Evolutionary conservation across 495 filamentous ascomycete genomes (phyloP).

Genomic region (Parathielavia appendiculata): DNA sequence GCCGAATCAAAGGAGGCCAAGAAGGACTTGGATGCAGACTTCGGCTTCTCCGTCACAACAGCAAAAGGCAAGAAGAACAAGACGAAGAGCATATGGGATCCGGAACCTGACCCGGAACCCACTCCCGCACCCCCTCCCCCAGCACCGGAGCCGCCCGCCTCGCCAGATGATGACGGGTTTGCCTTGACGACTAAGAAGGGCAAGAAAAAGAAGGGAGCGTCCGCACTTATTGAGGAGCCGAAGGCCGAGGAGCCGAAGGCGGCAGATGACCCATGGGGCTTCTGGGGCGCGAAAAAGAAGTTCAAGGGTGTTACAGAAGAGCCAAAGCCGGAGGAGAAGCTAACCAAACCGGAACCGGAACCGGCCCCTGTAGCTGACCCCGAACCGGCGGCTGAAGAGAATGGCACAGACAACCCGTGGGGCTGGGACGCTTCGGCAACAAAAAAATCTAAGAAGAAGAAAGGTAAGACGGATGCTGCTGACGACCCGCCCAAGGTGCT

Average conservation of each 20-base stretch:
- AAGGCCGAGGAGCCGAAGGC: conserved; percentile 16
- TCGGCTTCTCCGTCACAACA: conserved; percentile 27
- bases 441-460: conserved; percentile 25
- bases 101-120: background rate
- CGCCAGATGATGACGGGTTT: conserved; percentile 39
- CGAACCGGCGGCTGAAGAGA: background rate
- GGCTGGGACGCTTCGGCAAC: conserved; percentile 7
- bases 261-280: conserved; percentile 20
- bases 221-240: conserved; percentile 9
- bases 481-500: conserved; percentile 19
- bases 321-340: conserved; percentile 7
- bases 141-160: conserved; percentile 11
- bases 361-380: conserved; percentile 12
- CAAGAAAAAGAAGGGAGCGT: conserved; percentile 13
- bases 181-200: conserved; percentile 23
- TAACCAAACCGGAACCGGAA: background rate
- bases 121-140: background rate
- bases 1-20: conserved; percentile 19
- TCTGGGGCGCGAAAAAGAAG: conserved; percentile 25
- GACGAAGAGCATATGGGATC: conserved; percentile 3
- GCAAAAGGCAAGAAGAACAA: conserved; percentile 7
- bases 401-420: conserved; percentile 2
- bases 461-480: conserved; percentile 20
- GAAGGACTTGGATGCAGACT: conserved; percentile 28
- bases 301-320: conserved; percentile 26